phyloP scores from a whole-genome alignment of 179 eudicot genomes.

The Nepenthes alata region DNA sequence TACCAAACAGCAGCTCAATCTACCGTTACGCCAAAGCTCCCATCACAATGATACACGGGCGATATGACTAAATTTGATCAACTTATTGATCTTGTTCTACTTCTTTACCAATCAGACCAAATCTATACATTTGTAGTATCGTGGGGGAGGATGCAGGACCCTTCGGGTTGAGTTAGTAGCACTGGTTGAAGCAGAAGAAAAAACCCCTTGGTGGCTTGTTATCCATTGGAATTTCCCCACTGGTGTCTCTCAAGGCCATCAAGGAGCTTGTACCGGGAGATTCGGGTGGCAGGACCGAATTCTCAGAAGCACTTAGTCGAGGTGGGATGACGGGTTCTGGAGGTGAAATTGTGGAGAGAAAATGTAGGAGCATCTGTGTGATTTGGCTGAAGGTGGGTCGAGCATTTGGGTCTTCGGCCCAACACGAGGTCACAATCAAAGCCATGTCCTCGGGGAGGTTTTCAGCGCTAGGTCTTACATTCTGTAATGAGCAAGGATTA shows the following conservation, averaged over 20 bases:
- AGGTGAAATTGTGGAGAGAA: conserved; percentile 24
- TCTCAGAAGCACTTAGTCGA: conserved; percentile 25
- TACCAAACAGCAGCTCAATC: too few relatives aligned
- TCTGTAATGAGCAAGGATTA: conserved; percentile 19
- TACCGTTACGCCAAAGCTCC: too few relatives aligned
- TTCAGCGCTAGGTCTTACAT: conserved; percentile 45
- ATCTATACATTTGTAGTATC: too few relatives aligned
- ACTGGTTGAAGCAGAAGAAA: conserved; percentile 38
- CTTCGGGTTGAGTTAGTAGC: conserved; percentile 12
- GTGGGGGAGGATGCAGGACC: too few relatives aligned
- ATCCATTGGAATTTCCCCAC: conserved; percentile 21
- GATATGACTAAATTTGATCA: too few relatives aligned
- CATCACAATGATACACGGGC: too few relatives aligned
- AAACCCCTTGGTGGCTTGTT: conserved; percentile 15
- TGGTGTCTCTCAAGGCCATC: conserved; percentile 30
- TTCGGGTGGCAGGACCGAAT: conserved; percentile 31
- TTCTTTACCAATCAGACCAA: too few relatives aligned
- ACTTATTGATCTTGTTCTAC: too few relatives aligned
- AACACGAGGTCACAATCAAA: conserved; percentile 43
- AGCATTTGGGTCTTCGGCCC: conserved; percentile 49
- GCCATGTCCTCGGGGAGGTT: conserved; percentile 51
- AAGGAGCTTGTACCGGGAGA: conserved; percentile 51
- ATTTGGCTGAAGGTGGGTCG: conserved; percentile 55
- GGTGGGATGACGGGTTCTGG: conserved; percentile 31
- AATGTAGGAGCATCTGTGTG: conserved; percentile 44